These are phyloP conservation scores for Microcyclospora pomicola DNA, from an alignment of 2,329 filamentous ascomycete species.

Conservation along the genomic window DNA sequence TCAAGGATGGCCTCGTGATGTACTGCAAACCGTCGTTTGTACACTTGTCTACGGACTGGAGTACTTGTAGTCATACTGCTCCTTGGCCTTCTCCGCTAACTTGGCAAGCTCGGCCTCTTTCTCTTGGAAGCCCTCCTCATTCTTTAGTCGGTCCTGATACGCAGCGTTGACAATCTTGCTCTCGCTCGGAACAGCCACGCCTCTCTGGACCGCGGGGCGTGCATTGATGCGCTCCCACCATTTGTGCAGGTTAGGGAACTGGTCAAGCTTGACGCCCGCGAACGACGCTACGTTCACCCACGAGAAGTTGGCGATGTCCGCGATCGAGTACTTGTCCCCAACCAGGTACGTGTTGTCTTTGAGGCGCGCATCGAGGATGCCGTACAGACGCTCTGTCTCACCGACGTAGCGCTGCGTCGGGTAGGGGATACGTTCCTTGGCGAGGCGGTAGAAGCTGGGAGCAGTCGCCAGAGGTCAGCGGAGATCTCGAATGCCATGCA, in stretches of 20 bases:
- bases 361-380: slow-evolving; percentile 31
- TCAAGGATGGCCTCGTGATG: too few relatives aligned
- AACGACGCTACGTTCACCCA: slow-evolving; percentile 31
- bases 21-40: too few relatives aligned
- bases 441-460: slow-evolving; percentile 27
- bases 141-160: slow-evolving; percentile 29
- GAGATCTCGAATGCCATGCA: not conserved
- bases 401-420: slow-evolving; percentile 33
- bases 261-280: slow-evolving; percentile 27
- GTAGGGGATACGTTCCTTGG: slow-evolving; percentile 31
- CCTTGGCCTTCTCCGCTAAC: slow-evolving; percentile 28
- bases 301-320: slow-evolving; percentile 32
- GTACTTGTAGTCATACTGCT: slow-evolving; percentile 34
- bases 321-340: slow-evolving; percentile 33
- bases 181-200: slow-evolving; percentile 24
- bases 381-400: slow-evolving; percentile 34
- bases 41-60: slow-evolving; percentile 5
- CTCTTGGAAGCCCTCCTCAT: slow-evolving; percentile 36
- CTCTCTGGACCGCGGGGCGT: slow-evolving; percentile 30
- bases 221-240: slow-evolving; percentile 31
- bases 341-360: slow-evolving; percentile 30
- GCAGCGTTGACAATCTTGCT: slow-evolving; percentile 28
- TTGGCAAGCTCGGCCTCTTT: slow-evolving; percentile 28
- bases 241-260: slow-evolving; percentile 30
- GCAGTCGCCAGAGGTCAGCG: slow-evolving; percentile 2